These are phyloP conservation scores for Wallacemonas collosoma DNA, from an alignment of 208 protist species.

Conservation along the genomic window DNA sequence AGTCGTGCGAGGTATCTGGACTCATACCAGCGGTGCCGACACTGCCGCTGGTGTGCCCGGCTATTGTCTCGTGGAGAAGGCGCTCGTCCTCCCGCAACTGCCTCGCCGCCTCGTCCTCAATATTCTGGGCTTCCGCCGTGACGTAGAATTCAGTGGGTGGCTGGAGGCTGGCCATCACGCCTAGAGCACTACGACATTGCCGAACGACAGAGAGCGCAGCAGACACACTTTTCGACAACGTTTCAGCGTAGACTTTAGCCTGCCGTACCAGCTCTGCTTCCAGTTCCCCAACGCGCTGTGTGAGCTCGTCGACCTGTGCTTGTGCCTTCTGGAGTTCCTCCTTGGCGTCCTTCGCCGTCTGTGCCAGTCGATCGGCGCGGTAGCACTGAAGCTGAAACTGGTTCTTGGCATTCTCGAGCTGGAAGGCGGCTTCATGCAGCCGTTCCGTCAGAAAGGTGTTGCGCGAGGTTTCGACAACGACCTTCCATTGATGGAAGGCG, in stretches of 20 bases:
- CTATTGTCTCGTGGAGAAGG: neutral
- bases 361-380: slow-evolving; percentile 69
- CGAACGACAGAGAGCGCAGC: slow-evolving; percentile 41
- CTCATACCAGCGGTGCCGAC: neutral
- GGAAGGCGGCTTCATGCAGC: slow-evolving; percentile 78
- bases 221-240: slow-evolving; percentile 36
- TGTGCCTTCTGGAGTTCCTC: slow-evolving; percentile 39
- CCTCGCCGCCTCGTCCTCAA: slow-evolving; percentile 8
- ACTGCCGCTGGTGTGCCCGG: neutral
- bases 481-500: slow-evolving; percentile 76
- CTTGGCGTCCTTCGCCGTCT: slow-evolving; percentile 51
- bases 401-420: slow-evolving; percentile 88
- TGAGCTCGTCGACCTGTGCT: slow-evolving; percentile 41
- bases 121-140: slow-evolving; percentile 11
- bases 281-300: slow-evolving; percentile 36
- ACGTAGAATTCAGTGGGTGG: slow-evolving; percentile 15
- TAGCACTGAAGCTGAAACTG: slow-evolving; percentile 92
- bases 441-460: slow-evolving; percentile 78
- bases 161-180: slow-evolving; percentile 22
- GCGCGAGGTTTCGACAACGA: slow-evolving; percentile 63
- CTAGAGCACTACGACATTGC: slow-evolving; percentile 27
- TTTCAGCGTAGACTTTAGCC: slow-evolving; percentile 56
- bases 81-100: neutral
- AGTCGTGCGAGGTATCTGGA: neutral
- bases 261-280: slow-evolving; percentile 40